Evolutionary conservation across 805 yeast species (phyloP), one percentile per base, ranked within the genome.

Genomic region (Cyberlindnera mycetangii): DNA sequence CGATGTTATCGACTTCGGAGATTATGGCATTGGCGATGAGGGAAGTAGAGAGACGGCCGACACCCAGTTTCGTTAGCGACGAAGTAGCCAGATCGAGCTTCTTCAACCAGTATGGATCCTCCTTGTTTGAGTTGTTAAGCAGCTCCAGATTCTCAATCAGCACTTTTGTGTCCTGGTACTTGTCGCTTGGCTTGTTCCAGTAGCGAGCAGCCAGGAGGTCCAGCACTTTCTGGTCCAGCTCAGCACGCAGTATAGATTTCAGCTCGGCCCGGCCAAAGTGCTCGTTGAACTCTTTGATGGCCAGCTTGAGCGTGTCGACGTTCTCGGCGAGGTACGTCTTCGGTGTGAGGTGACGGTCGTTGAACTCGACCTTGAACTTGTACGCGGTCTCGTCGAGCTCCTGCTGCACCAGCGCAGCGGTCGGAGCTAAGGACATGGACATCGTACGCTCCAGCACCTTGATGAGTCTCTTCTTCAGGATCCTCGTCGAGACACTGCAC

Each of bases 371-470:
- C 63, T 93, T 93, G 69, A 89, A 93, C 61, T 84, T 81, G 62
- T 93, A 93, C 1, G 93, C 70, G 0, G 97, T 80, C 57, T 95
- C 99, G 62, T 95, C 99, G 35, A 90, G 74, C 64, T 93, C 99
- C 58, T 81, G 90, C 49, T 86, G 87, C 41, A 93, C 92, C 7
- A 90, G 74, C 37, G 76, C 72, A 42, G 89, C 88, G 12, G 97
- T 89, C 19, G 99, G 98, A 51, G 81, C 83, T 44, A 93, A 72
- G 1, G 95, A 86, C 41, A 76, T 75, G 1, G 96, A 87, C 97
- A 93, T 92, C 6, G 97, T 85, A 49, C 76, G 79, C 59, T 93
- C 99, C 54, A 93, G 73, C 9, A 92, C 93, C 48, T 76, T 79
- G 76, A 92, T 90, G 54, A 93, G 74, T 63, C 86, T 89, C 55